These are phyloP conservation scores for Silene latifolia DNA, from an alignment of 148 eudicot species.

Conservation along the genomic window DNA sequence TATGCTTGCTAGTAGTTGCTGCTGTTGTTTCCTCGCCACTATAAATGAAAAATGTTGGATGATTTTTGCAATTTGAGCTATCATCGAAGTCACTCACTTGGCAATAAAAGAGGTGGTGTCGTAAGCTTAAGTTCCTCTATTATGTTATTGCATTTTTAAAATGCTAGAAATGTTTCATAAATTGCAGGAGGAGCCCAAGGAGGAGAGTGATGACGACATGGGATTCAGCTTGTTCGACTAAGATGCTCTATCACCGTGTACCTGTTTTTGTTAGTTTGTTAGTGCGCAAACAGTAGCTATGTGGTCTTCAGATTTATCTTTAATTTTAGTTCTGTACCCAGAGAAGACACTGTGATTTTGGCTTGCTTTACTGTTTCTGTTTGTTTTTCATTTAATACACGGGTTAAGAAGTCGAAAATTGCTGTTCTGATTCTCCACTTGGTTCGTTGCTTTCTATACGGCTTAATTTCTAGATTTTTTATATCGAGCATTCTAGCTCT, in stretches of 20 bases:
- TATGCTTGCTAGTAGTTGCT: too few species aligned
- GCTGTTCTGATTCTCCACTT: background rate
- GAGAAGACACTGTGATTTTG: slow-evolving; percentile 12
- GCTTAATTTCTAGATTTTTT: too few species aligned
- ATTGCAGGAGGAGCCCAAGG: slow-evolving; percentile 34
- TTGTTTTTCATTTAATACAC: slow-evolving; percentile 17
- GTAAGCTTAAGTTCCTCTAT: too few species aligned
- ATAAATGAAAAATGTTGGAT: too few species aligned
- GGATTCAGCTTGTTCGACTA: slow-evolving; percentile 52
- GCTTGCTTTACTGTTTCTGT: background rate
- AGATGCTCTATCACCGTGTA: background rate
- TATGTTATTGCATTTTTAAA: too few species aligned
- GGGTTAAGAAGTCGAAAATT: background rate
- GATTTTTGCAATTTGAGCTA: too few species aligned
- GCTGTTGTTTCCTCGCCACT: too few species aligned
- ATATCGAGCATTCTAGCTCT: too few species aligned
- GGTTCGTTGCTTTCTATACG: background rate
- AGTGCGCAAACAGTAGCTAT: slow-evolving; percentile 15
- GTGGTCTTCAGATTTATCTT: slow-evolving; percentile 13
- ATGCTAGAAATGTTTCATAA: too few species aligned
- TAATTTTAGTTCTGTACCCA: background rate
- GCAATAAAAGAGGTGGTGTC: too few species aligned
- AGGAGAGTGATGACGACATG: slow-evolving; percentile 46
- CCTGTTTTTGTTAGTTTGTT: slow-evolving; percentile 10
- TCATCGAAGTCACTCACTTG: too few species aligned